These are phyloP conservation scores for Lithohypha guttulata DNA, from an alignment of 2,329 filamentous ascomycete species.

Conservation along the genomic window DNA sequence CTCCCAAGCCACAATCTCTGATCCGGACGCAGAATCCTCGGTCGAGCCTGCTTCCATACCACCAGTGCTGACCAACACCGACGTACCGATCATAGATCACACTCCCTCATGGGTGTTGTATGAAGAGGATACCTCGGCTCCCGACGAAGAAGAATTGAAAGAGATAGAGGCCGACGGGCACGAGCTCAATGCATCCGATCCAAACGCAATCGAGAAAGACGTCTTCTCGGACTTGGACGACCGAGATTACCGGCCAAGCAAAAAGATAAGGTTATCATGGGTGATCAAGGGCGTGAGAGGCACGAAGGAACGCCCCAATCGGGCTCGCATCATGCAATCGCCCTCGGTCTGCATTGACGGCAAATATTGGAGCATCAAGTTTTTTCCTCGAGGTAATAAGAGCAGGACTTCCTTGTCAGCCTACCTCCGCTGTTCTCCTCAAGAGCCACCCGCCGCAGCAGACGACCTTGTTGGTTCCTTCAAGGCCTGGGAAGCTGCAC, in stretches of 20 bases:
- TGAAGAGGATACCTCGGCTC: slow-evolving; percentile 45
- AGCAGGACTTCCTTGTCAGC: slow-evolving; percentile 45
- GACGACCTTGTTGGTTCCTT: slow-evolving; percentile 31
- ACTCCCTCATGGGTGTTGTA: slow-evolving; percentile 42
- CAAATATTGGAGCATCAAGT: slow-evolving; percentile 55
- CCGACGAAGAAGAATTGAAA: slow-evolving; percentile 48
- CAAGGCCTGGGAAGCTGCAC: slow-evolving; percentile 29
- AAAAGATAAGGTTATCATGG: slow-evolving; percentile 49
- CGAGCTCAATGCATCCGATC: slow-evolving; percentile 45
- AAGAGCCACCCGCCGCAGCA: slow-evolving; percentile 32
- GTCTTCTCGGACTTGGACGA: slow-evolving; percentile 48
- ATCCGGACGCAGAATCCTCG: not conserved
- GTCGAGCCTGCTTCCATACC: slow-evolving; percentile 11
- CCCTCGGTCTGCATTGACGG: slow-evolving; percentile 46
- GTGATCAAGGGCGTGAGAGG: slow-evolving; percentile 48
- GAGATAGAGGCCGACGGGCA: slow-evolving; percentile 43
- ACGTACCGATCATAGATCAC: slow-evolving; percentile 24
- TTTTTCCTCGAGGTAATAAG: slow-evolving; percentile 52
- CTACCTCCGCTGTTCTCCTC: slow-evolving; percentile 51
- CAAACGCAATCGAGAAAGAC: slow-evolving; percentile 38
- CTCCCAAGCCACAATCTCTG: too few relatives aligned
- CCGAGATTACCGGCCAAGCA: slow-evolving; percentile 44
- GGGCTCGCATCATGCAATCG: slow-evolving; percentile 48
- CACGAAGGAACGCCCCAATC: slow-evolving; percentile 49
- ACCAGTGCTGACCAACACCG: slow-evolving; percentile 11